Percentiles rank a stretch among this genome's conserved stretches.
Conservation (phyloP, 148 eudicot genomes). For the Nyssa sinensis region DNA sequence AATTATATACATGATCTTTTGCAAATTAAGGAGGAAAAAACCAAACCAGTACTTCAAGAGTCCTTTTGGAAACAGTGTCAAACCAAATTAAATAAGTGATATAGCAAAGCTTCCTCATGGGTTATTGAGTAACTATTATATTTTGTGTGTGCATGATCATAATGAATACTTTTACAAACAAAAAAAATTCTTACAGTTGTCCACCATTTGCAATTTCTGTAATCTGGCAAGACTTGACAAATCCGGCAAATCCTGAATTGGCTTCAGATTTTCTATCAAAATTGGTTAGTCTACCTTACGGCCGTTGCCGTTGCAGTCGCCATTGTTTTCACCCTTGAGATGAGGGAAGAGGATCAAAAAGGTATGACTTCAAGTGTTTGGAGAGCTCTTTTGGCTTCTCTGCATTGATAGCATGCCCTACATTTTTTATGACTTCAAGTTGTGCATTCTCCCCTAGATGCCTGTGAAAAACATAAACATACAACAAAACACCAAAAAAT, state of each 20-base stretch:
- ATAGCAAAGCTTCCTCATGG: not conserved
- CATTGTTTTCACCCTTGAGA: conserved; percentile 24
- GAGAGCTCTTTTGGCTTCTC: conserved; percentile 67
- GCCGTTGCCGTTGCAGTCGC: conserved; percentile 29
- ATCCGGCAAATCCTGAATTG: not conserved
- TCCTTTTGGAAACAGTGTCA: not conserved
- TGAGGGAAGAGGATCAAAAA: conserved; percentile 29
- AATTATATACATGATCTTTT: not conserved
- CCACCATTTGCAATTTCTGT: too few species aligned
- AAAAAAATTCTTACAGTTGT: too few species aligned
- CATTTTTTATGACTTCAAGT: conserved; percentile 60
- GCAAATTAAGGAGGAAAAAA: not conserved
- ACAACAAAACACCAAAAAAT: too few species aligned
- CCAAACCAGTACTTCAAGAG: not conserved
- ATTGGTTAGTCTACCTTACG: conserved; percentile 17
- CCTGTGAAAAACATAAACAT: conserved; percentile 29
- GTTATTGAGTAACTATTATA: not conserved
- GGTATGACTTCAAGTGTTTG: conserved; percentile 64
- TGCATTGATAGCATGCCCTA: conserved; percentile 78
- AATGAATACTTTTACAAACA: too few species aligned
- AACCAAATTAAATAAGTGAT: not conserved
- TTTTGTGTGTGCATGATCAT: not conserved
- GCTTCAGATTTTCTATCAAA: not conserved
- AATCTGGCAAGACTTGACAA: not conserved
- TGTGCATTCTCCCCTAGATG: conserved; percentile 64